Percentiles rank a stretch among this genome's conserved stretches.
These are phyloP conservation scores for Phytophthora kernoviae DNA, from an alignment of 352 stramenopile genomes.

Conservation along the genomic window DNA sequence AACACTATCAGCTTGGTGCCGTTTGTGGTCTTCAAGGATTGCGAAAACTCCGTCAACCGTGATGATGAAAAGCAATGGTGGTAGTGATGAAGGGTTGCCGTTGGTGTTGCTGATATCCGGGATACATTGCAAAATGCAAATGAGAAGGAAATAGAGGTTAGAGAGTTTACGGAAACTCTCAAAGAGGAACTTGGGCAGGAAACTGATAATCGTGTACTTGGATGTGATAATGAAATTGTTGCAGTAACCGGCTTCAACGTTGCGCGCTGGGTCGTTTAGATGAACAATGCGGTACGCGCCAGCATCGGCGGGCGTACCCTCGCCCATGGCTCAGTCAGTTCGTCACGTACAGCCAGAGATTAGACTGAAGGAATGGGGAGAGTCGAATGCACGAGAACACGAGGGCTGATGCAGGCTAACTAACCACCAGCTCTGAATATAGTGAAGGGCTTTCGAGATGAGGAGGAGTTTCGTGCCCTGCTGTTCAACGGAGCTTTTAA, in stretches of 20 bases:
- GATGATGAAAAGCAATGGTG: slow-evolving; percentile 91
- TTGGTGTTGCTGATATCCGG: slow-evolving; percentile 91
- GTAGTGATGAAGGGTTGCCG: slow-evolving; percentile 85
- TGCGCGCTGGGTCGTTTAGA: slow-evolving; percentile 59
- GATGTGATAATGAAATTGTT: slow-evolving; percentile 92
- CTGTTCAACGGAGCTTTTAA: too few relatives aligned
- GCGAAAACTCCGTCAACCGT: slow-evolving; percentile 89
- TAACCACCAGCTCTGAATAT: slow-evolving; percentile 17
- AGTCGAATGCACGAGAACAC: slow-evolving; percentile 5
- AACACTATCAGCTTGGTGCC: slow-evolving; percentile 81
- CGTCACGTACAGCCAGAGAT: slow-evolving; percentile 10
- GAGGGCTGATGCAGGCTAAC: slow-evolving; percentile 14
- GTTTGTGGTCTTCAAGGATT: slow-evolving; percentile 87
- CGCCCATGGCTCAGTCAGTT: slow-evolving; percentile 22
- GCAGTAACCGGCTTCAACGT: slow-evolving; percentile 66
- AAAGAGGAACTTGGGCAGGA: slow-evolving; percentile 92
- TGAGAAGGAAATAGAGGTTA: slow-evolving; percentile 94
- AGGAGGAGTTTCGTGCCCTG: slow-evolving; percentile 21
- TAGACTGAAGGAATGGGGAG: slow-evolving; percentile 2
- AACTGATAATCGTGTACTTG: slow-evolving; percentile 91
- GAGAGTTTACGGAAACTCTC: slow-evolving; percentile 91
- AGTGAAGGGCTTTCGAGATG: slow-evolving; percentile 14
- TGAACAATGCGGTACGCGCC: slow-evolving; percentile 65
- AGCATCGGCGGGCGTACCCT: slow-evolving; percentile 18
- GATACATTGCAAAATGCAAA: slow-evolving; percentile 89